Evolutionary conservation across 1,139 yeast genomes (phyloP), one percentile per base, ranked within the genome.

Genomic region (Taphrina betulina): DNA sequence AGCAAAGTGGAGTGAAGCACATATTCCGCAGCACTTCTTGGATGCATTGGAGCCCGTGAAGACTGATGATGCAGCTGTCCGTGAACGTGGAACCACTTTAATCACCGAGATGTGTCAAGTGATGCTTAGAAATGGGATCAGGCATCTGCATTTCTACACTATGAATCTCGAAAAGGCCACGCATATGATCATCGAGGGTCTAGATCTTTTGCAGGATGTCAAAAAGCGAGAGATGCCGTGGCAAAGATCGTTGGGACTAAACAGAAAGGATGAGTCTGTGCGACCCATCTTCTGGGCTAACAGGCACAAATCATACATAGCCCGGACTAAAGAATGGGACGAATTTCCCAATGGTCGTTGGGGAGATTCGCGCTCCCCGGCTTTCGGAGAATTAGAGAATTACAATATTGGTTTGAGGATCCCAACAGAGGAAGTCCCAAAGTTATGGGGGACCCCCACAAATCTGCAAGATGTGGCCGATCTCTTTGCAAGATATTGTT

Each of bases 201-300:
- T 92, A 63, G 78, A 79, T 56, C 71, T 88, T 58, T 69, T 71
- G 2, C 62, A 67, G 26, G 59, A 60, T 26, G 61, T 58, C 14
- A 59, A 63, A 22, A 58, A 59, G 35, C 66, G 66, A 26, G 69
- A 70, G 40, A 68, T 86, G 64, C 96, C 96, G 19, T 89, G 96
- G 96, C 79, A 96, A 70, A 86, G 85, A 69, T 86, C 95, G 1
- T 76, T 89, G 63, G 85, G 86, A 61, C 90, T 95, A 54, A 81
- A 80, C 62, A 78, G 96, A 71, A 79, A 80, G 58, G 82, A 84
- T 62, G 96, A 90, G 69, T 75, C 85, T 20, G 89, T 90, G 53
- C 81, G 96, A 65, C 98, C 98, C 16, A 90, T 92, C 63, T 90
- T 90, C 70, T 92, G 97, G 98, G 87, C 87, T 69, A 85, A 89